Base-by-base conservation (phyloP, 441 rosid species). In the Gossypium gossypioides region DNA sequence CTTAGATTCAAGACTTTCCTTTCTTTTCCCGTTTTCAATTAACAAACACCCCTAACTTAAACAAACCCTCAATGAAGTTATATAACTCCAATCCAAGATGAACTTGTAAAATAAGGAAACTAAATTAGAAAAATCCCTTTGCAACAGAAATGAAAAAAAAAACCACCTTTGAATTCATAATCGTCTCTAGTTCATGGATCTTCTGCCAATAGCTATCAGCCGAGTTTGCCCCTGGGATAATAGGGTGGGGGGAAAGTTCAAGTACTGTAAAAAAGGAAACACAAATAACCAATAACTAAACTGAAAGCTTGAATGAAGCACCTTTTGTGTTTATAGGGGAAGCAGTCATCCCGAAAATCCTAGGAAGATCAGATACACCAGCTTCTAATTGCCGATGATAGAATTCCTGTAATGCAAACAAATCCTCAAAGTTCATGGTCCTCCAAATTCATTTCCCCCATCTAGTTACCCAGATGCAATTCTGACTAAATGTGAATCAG, bases 301-400 rank as follows among this genome's bases (percentile, higher is more conserved):
- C 8, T 59, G 29, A 69, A 46, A 62, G 61, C 22, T 48, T 56
- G 16, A 60, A 61, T 27, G 25, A 60, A 61, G 32, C 79, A 92
- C 98, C 93, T 79, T 92, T 92, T 16, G 89, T 71, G 74, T 91
- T 92, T 55, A 95, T 91, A 25, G 81, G 99, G 61, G 97, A 95
- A 27, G 98, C 99, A 18, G 98, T 95, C 99, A 92, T 87, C 71
- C 99, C 99, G 59, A 89, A 80, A 78, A 95, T 89, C 83, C 93
- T 79, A 1, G 99, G 99, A 74, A 91, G 84, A 62, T 78, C 37
- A 6, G 73, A 32, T 40, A n/a, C 75, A 59, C 81, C 82, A 61
- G 78, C 74, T 18, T 18, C 46, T 27, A 87, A 59, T 46, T 80
- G 78, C 2, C 67, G 79, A 75, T 92, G 96, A 84, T 91, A 95